phyloP scores from a whole-genome alignment of 495 filamentous ascomycete genomes.

The Podospora didyma region DNA sequence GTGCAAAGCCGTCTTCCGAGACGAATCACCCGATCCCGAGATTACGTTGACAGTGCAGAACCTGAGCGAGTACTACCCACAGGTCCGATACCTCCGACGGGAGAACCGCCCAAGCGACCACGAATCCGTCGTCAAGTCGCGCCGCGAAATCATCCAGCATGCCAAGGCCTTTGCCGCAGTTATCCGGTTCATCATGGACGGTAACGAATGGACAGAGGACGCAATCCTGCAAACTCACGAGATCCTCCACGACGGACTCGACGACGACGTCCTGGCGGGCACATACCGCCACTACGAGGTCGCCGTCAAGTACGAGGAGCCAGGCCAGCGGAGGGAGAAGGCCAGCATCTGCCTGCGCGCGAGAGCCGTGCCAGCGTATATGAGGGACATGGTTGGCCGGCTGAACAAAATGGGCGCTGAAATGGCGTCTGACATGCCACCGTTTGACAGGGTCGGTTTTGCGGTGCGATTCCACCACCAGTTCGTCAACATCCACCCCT shows the following conservation, averaged over 20 bases:
- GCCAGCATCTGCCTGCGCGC: conserved; percentile 15
- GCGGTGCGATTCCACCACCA: conserved; percentile 28
- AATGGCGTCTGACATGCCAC: conserved; percentile 13
- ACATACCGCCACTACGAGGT: no score
- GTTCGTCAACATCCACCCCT: conserved; percentile 35
- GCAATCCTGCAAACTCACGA: conserved; percentile 29
- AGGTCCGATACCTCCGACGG: no score
- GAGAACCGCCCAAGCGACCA: no score
- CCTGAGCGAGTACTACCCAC: no score
- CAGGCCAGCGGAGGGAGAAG: no score
- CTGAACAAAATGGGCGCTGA: conserved; percentile 23
- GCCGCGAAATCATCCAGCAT: conserved; percentile 34
- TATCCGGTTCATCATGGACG: conserved; percentile 21
- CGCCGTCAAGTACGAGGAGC: no score
- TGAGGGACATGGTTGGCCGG: conserved; percentile 30
- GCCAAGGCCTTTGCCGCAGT: conserved; percentile 27
- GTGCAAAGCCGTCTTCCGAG: no score
- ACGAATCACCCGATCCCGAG: no score
- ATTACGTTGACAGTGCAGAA: no score
- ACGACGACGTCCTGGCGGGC: no score
- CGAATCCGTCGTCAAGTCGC: conserved; percentile 13
- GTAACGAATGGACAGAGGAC: conserved; percentile 22
- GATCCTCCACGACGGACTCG: conserved; percentile 26
- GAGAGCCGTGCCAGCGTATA: conserved; percentile 24
- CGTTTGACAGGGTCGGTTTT: conserved; percentile 26